Conservation (phyloP, 2,329 filamentous ascomycete genomes). For the Ascochyta lentis region DNA sequence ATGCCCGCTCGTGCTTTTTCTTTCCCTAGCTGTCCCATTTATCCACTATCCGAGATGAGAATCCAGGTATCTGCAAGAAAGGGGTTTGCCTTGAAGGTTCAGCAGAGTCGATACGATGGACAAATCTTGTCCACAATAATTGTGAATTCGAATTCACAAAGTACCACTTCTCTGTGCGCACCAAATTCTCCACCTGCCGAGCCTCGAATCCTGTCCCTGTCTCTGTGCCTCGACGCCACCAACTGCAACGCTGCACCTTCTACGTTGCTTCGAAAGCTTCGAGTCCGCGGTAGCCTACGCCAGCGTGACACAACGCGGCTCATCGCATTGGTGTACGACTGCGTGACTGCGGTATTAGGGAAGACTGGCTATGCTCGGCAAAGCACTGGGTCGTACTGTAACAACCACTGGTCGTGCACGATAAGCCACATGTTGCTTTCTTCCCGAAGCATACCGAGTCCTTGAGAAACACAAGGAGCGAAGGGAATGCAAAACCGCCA, state of each 20-base stretch:
- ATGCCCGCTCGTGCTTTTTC: neutral
- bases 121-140: neutral
- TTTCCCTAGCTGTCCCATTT: neutral
- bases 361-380: neutral
- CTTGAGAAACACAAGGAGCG: slow-evolving; percentile 5
- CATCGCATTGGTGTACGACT: slow-evolving; percentile 5
- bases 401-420: slow-evolving; percentile 11
- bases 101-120: too few relatives aligned
- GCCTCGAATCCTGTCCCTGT: neutral
- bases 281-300: slow-evolving; percentile 3
- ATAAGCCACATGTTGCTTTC: slow-evolving; percentile 14
- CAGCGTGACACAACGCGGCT: slow-evolving; percentile 6
- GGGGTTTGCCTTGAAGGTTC: neutral
- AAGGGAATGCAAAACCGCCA: slow-evolving; percentile 6
- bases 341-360: neutral
- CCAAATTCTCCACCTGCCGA: neutral
- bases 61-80: neutral
- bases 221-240: neutral
- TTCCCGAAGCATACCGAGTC: slow-evolving; percentile 1
- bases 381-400: slow-evolving; percentile 6
- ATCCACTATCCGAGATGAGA: neutral
- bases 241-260: slow-evolving; percentile 13
- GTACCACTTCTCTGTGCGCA: neutral
- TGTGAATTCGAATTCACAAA: neutral
- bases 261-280: slow-evolving; percentile 18